Base-by-base conservation (phyloP, 164 flowering plant species). In the Vitis cinerea region DNA sequence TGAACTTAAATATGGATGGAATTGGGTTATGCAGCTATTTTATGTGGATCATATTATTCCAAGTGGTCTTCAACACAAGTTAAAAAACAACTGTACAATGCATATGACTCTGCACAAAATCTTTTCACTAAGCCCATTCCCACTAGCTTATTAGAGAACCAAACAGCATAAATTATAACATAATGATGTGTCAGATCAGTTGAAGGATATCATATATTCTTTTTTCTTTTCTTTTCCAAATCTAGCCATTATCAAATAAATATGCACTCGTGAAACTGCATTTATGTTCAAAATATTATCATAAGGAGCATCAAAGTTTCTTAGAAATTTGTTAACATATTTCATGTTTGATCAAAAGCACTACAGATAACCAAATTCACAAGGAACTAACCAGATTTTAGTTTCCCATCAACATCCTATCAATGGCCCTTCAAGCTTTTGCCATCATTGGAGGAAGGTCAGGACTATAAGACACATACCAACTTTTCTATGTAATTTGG, bases 371-470 rank as follows among this genome's bases (percentile, higher is more conserved):
- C 66, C 0, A 62, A 15, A 59, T 9, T 11, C 12, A 19, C 17
- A 14, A 60, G 48, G 31, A 69, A 67, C 68, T 63, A 68, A 88
- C 98, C 97, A 64, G 96, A 87, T 78, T 86, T 86, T 59, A 90
- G 67, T 64, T 91, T 90, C 72, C 89, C 85, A 73, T 91, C 92
- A 70, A 89, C 72, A 70, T 97, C 91, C 88, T 87, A 78, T 92
- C 97, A 61, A 94, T 84, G 13, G 84, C 92, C 72, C 78, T 86
- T 77, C 89, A 92, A 74, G 94, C 97, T 63, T 74, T 78, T 74
- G 83, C 91, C 68, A 97, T 90, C 83, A 94, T 76, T 11, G 96
- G 90, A 72, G 93, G 91, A 74, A 82, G 85, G 76, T 83, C 88
- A 59, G 91, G 90, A 73, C 89, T 84, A 75, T 77, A 61, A 65